Conservation (phyloP, 2,329 filamentous ascomycete species). For the Rhexocercosporidium sp. region DNA sequence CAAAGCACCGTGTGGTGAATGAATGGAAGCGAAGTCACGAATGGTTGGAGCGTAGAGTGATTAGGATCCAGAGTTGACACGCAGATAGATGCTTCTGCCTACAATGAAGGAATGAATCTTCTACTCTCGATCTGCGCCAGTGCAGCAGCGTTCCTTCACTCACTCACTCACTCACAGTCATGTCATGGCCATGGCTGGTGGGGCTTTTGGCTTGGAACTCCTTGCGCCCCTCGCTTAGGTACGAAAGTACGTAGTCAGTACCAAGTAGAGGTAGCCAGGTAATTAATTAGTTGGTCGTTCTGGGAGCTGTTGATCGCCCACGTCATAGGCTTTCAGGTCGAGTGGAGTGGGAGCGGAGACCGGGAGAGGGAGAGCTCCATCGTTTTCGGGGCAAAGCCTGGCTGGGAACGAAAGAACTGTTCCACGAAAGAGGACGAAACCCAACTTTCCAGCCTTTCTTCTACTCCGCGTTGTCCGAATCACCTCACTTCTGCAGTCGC, state of each 20-base stretch:
- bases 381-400: neutral
- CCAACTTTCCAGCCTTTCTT: neutral
- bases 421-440: neutral
- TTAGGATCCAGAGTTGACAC: neutral
- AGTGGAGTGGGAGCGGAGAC: neutral
- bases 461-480: constrained; percentile 1
- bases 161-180: neutral
- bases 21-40: neutral
- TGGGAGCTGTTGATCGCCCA: constrained; percentile 7
- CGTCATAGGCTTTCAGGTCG: neutral
- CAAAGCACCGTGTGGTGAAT: neutral
- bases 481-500: constrained; percentile 9
- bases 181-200: too few relatives aligned
- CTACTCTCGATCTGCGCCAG: neutral
- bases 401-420: neutral
- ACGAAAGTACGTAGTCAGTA: too few relatives aligned
- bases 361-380: constrained; percentile 1
- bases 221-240: constrained; percentile 12
- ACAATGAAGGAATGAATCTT: neutral
- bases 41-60: neutral
- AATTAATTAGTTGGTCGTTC: too few relatives aligned
- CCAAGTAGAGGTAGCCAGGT: too few relatives aligned
- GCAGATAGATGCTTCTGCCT: neutral
- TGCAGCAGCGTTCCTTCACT: neutral
- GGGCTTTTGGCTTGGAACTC: neutral